Conservation (phyloP, 257 asterid genomes). For the Jacaranda copaia region DNA sequence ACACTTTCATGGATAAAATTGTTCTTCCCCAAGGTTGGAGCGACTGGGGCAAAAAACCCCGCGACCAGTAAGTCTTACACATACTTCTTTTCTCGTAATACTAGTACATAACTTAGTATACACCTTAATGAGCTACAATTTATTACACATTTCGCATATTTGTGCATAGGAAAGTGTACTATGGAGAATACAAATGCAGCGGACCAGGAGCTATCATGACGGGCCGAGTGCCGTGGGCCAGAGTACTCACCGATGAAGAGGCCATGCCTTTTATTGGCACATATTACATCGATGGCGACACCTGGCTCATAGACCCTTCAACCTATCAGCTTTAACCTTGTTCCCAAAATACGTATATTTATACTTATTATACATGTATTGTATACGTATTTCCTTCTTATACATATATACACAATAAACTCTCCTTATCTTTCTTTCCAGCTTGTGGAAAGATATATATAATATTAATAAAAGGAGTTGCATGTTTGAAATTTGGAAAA, state of each 20-base stretch:
- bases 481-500: not conserved
- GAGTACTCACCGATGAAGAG: constrained; percentile 54
- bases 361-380: too few species aligned
- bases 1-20: constrained; percentile 54
- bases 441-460: too few species aligned
- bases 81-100: not conserved
- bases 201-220: constrained; percentile 58
- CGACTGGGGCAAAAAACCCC: constrained; percentile 55
- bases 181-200: constrained; percentile 65
- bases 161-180: constrained; percentile 50
- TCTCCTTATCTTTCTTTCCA: too few species aligned
- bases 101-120: too few species aligned
- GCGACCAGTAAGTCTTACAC: constrained; percentile 46
- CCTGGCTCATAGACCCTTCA: constrained; percentile 53
- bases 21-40: constrained; percentile 66
- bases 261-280: constrained; percentile 61
- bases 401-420: too few species aligned
- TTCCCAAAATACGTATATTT: not conserved
- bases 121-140: too few species aligned
- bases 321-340: constrained; percentile 22
- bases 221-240: constrained; percentile 57
- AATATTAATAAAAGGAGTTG: not conserved
- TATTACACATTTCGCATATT: too few species aligned
- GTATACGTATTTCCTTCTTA: too few species aligned
- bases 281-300: constrained; percentile 52